Evolutionary conservation across 352 stramenopile genomes (phyloP).

Genomic region (Pythium scleroteichum): DNA sequence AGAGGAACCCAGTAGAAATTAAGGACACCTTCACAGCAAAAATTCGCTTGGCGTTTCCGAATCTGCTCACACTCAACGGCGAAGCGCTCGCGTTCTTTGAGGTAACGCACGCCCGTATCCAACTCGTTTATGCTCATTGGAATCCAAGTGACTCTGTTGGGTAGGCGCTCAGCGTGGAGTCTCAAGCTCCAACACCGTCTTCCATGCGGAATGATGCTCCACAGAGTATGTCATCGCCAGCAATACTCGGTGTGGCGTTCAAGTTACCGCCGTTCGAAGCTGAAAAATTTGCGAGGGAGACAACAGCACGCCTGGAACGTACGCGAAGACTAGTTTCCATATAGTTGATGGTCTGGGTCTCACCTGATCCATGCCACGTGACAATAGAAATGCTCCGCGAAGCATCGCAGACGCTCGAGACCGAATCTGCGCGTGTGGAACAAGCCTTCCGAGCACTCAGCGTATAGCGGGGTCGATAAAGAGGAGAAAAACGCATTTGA

Average conservation of each 20-base stretch:
- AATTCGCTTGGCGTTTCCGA: conserved; percentile 35
- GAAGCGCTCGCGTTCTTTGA: conserved; percentile 49
- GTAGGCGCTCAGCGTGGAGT: neutral
- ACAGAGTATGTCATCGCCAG: neutral
- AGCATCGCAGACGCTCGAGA: conserved; percentile 18
- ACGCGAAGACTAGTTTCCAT: neutral
- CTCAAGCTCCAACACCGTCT: neutral
- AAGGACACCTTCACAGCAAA: conserved; percentile 20
- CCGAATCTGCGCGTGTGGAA: conserved; percentile 19
- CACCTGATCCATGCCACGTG: neutral
- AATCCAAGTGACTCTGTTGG: neutral
- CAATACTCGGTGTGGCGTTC: neutral
- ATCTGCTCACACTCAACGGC: conserved; percentile 54
- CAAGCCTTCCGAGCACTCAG: conserved; percentile 11
- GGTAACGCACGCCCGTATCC: neutral
- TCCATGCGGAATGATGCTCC: neutral
- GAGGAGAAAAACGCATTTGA: neutral
- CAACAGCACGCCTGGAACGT: conserved; percentile 15
- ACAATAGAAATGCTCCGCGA: conserved; percentile 20
- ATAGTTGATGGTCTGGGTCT: neutral
- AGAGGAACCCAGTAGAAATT: conserved; percentile 34
- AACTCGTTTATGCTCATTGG: neutral
- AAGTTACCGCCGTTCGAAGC: conserved; percentile 19
- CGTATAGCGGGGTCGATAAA: neutral
- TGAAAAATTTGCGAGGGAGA: conserved; percentile 13